Percentiles rank a stretch among this genome's conserved stretches.
Conservation (phyloP, 2,329 filamentous ascomycete genomes). For the Cytospora schulzeri region DNA sequence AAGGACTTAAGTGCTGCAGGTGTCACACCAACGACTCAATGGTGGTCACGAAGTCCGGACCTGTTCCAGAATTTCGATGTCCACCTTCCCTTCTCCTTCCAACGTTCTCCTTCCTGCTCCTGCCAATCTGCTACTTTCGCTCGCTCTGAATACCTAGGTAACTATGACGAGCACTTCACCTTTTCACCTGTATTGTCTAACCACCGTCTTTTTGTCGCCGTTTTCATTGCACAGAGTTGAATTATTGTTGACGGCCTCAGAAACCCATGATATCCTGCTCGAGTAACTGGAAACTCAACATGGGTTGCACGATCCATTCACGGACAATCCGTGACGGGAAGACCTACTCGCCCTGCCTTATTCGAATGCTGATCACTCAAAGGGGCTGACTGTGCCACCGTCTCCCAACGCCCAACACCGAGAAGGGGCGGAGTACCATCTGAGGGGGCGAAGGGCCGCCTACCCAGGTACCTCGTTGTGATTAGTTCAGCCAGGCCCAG, state of each 20-base stretch:
- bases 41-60: not conserved
- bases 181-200: not conserved
- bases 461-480: too few relatives aligned
- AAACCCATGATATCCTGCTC: not conserved
- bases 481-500: too few relatives aligned
- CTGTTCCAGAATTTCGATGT: not conserved
- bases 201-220: too few relatives aligned
- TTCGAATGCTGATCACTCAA: not conserved
- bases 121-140: too few relatives aligned
- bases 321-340: too few relatives aligned
- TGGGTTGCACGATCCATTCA: not conserved
- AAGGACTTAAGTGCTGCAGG: not conserved
- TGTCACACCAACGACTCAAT: not conserved
- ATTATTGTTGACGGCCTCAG: not conserved
- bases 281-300: not conserved
- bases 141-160: too few relatives aligned
- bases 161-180: not conserved
- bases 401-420: not conserved
- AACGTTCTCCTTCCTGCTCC: not conserved
- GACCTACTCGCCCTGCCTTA: not conserved
- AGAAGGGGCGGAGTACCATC: constrained; percentile 13
- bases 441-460: constrained; percentile 14
- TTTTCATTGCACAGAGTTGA: not conserved
- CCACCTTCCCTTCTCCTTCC: not conserved
- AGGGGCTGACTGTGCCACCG: not conserved